Evolutionary conservation across 1,284 basidiomycete species (phyloP).

Genomic region (Moesziomyces globuligerus): DNA sequence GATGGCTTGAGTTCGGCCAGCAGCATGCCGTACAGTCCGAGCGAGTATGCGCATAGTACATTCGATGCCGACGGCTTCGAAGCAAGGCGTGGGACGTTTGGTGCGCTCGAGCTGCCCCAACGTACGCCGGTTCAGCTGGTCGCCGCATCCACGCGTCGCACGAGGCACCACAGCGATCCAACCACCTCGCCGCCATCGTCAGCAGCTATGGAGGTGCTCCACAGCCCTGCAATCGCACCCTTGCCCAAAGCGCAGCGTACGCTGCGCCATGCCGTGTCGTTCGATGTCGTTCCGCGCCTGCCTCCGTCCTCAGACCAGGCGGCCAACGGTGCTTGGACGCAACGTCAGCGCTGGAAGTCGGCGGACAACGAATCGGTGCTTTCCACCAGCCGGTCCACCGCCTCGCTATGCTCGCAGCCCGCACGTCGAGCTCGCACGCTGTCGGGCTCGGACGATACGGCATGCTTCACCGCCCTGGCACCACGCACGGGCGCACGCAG

Average conservation of each 20-base stretch:
- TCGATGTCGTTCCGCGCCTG: slow-evolving; percentile 4
- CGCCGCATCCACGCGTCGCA: not conserved
- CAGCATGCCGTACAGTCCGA: slow-evolving; percentile 1
- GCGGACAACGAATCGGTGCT: not conserved
- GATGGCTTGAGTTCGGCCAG: not conserved
- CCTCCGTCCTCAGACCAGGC: too few species aligned
- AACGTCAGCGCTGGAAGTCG: slow-evolving; percentile 22
- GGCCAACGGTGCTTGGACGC: not conserved
- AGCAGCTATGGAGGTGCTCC: slow-evolving; percentile 22
- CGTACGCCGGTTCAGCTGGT: slow-evolving; percentile 1
- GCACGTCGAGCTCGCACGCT: not conserved
- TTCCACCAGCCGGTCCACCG: slow-evolving; percentile 5
- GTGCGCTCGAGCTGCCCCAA: slow-evolving; percentile 1
- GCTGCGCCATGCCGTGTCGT: slow-evolving; percentile 9
- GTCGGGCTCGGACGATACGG: not conserved
- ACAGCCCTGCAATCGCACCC: not conserved
- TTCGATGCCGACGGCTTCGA: not conserved
- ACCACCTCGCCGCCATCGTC: slow-evolving; percentile 14
- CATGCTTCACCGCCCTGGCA: slow-evolving; percentile 15
- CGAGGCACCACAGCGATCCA: slow-evolving; percentile 3
- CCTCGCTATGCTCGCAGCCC: not conserved
- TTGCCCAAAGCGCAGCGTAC: not conserved
- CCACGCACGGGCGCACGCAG: slow-evolving; percentile 25
- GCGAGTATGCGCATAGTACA: not conserved
- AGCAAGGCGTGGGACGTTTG: slow-evolving; percentile 14